These are phyloP conservation scores for Lumnitzera racemosa DNA, from an alignment of 345 rosid species.

Conservation along the genomic window DNA sequence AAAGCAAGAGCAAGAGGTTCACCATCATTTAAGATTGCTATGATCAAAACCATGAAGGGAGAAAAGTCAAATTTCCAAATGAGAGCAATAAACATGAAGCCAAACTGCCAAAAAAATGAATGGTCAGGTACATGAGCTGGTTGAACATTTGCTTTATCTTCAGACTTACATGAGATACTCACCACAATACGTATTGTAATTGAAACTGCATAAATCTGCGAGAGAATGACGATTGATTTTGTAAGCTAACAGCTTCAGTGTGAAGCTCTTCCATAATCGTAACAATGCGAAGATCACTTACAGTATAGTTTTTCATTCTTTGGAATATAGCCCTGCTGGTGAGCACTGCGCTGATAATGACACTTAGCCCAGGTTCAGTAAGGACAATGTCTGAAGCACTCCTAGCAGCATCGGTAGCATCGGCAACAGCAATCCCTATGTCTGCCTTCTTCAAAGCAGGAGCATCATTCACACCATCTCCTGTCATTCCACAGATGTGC, in stretches of 20 bases:
- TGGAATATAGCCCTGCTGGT: constrained; percentile 94
- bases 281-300: constrained; percentile 17
- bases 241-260: neutral
- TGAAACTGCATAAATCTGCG: constrained; percentile 93
- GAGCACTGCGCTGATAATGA: constrained; percentile 83
- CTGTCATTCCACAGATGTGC: constrained; percentile 95
- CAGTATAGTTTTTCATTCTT: constrained; percentile 96
- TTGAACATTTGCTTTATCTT: neutral
- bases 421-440: constrained; percentile 93
- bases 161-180: constrained; percentile 16
- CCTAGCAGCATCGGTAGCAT: constrained; percentile 97
- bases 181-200: constrained; percentile 90
- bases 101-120: constrained; percentile 45
- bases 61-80: constrained; percentile 86
- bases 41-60: constrained; percentile 88
- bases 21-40: constrained; percentile 90
- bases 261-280: neutral
- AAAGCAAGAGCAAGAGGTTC: constrained; percentile 15
- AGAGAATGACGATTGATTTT: constrained; percentile 7
- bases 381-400: constrained; percentile 93
- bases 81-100: constrained; percentile 81
- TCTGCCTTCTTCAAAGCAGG: constrained; percentile 94
- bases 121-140: neutral
- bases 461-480: constrained; percentile 95
- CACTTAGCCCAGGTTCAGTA: constrained; percentile 92